Percentiles rank a stretch among this genome's conserved stretches.
These are phyloP conservation scores for Trichoderma gracile DNA, from an alignment of 2,329 filamentous ascomycete species.

Conservation along the genomic window DNA sequence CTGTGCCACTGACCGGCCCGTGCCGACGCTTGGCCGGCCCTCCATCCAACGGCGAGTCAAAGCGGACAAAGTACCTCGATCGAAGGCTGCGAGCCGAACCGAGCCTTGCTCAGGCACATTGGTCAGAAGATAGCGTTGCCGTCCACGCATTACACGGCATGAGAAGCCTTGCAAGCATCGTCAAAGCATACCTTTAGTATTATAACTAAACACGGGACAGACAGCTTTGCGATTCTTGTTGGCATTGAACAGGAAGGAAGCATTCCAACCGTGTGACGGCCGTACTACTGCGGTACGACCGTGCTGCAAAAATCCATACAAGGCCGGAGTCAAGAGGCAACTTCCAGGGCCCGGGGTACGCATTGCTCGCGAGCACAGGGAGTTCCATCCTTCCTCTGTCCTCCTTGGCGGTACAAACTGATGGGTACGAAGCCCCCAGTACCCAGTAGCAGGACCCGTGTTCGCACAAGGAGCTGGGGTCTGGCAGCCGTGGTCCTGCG, in stretches of 20 bases:
- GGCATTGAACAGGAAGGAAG: too few relatives aligned
- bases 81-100: neutral
- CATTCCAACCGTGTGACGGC: too few relatives aligned
- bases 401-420: neutral
- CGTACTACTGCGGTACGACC: too few relatives aligned
- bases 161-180: neutral
- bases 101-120: neutral
- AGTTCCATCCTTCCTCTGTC: neutral
- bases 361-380: neutral
- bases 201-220: too few relatives aligned
- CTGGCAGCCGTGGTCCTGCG: neutral
- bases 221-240: too few relatives aligned
- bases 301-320: too few relatives aligned
- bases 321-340: too few relatives aligned
- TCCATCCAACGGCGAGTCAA: neutral
- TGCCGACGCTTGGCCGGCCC: conserved; percentile 21
- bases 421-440: too few relatives aligned
- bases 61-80: neutral
- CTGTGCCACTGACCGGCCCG: conserved; percentile 19
- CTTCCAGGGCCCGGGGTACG: too few relatives aligned
- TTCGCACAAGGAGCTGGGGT: neutral
- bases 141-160: conserved; percentile 2
- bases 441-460: neutral
- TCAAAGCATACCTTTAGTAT: too few relatives aligned
- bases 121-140: neutral